Percentiles rank a stretch among this genome's conserved stretches.
These are phyloP conservation scores for Colletotrichum cereale DNA, from an alignment of 2,329 filamentous ascomycete species.

Conservation along the genomic window DNA sequence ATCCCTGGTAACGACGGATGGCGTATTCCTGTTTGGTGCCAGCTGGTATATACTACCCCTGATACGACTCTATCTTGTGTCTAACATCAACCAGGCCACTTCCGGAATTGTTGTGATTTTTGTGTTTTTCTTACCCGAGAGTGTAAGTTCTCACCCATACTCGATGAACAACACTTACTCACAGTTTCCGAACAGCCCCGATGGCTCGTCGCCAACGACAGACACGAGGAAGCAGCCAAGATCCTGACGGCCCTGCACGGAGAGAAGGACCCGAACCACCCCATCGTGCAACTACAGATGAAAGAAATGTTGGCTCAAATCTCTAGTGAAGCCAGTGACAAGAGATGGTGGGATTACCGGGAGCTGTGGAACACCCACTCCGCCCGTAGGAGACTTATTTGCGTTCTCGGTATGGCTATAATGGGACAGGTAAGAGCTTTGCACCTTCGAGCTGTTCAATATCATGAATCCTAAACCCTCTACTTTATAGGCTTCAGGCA, in stretches of 20 bases:
- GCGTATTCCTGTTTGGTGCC: constrained; percentile 65
- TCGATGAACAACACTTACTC: not conserved
- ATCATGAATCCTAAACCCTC: not conserved
- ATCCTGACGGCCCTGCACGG: constrained; percentile 65
- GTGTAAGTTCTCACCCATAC: constrained; percentile 38
- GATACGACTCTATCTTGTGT: not conserved
- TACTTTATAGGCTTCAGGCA: constrained; percentile 49
- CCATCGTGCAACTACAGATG: constrained; percentile 65
- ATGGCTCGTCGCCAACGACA: constrained; percentile 59
- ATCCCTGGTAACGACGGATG: constrained; percentile 55
- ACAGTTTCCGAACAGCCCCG: constrained; percentile 46
- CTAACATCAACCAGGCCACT: constrained; percentile 45
- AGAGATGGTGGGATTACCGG: constrained; percentile 68
- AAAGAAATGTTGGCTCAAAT: constrained; percentile 61
- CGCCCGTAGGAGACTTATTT: constrained; percentile 63
- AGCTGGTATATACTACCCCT: constrained; percentile 50
- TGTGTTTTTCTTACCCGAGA: constrained; percentile 62
- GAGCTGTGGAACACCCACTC: constrained; percentile 64
- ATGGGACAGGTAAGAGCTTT: constrained; percentile 63
- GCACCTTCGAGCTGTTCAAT: not conserved
- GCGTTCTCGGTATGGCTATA: constrained; percentile 63
- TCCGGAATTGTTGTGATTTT: constrained; percentile 59
- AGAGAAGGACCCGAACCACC: constrained; percentile 61
- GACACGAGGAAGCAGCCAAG: constrained; percentile 54
- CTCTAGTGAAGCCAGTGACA: constrained; percentile 63